These are phyloP conservation scores for Colletotrichum coccodes DNA, from an alignment of 2,329 filamentous ascomycete species.

Conservation along the genomic window DNA sequence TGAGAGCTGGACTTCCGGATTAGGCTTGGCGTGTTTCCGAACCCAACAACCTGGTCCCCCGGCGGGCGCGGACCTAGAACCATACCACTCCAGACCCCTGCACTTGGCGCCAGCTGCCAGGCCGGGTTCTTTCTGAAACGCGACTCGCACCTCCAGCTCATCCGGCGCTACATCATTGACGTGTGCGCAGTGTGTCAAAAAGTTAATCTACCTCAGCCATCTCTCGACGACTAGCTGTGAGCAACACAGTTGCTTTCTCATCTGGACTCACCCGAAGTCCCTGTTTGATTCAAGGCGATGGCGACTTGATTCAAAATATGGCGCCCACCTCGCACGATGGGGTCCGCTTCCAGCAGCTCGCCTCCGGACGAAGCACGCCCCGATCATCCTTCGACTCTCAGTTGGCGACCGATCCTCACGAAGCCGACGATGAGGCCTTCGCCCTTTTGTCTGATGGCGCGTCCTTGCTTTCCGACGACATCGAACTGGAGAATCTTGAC, in stretches of 20 bases:
- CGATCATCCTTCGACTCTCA: neutral
- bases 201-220: neutral
- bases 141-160: neutral
- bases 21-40: neutral
- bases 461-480: neutral
- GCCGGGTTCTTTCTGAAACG: neutral
- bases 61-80: too few species aligned
- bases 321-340: neutral
- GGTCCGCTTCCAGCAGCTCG: neutral
- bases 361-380: neutral
- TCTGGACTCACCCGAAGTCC: neutral
- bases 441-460: neutral
- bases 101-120: neutral
- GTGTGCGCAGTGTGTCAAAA: too few species aligned
- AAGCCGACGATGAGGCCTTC: constrained; percentile 6
- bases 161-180: neutral
- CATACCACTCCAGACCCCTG: neutral
- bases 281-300: neutral
- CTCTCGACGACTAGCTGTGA: neutral
- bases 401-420: neutral
- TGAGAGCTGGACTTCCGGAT: neutral
- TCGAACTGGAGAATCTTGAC: neutral
- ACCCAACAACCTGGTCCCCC: neutral
- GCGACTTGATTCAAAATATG: neutral
- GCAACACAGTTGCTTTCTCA: neutral